Evolutionary conservation across 2,329 filamentous ascomycete species (phyloP).

Genomic region (Epichloe sp.): DNA sequence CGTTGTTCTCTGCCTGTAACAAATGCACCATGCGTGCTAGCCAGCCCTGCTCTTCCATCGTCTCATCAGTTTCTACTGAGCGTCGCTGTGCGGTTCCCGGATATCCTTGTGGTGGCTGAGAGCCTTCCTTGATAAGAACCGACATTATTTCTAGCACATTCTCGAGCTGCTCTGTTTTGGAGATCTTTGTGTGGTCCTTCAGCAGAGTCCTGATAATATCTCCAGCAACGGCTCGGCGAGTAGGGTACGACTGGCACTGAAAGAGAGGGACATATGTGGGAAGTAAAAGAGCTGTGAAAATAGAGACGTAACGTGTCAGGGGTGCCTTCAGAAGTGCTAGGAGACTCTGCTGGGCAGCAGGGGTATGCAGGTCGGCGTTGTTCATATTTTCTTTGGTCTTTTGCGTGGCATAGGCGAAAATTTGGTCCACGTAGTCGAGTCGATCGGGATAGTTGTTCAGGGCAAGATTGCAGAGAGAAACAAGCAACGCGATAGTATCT

Average conservation of each 20-base stretch:
- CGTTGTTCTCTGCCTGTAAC: conserved; percentile 71
- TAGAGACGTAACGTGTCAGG: conserved; percentile 76
- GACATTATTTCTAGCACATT: conserved; percentile 79
- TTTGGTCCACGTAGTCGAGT: conserved; percentile 90
- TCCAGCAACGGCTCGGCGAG: conserved; percentile 77
- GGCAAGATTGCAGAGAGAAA: conserved; percentile 87
- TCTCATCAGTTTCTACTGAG: conserved; percentile 81
- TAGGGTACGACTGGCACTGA: conserved; percentile 85
- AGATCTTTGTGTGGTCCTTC: conserved; percentile 66
- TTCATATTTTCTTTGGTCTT: conserved; percentile 85
- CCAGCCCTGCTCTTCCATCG: conserved; percentile 96
- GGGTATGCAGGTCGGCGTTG: conserved; percentile 87
- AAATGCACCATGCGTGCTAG: conserved; percentile 85
- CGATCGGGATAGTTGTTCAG: conserved; percentile 90
- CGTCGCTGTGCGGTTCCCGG: conserved; percentile 68
- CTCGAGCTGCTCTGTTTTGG: conserved; percentile 66
- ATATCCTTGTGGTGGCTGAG: conserved; percentile 72
- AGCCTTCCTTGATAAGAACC: conserved; percentile 87
- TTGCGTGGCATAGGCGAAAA: conserved; percentile 73
- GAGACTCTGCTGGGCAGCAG: conserved; percentile 75
- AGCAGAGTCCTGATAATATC: conserved; percentile 77
- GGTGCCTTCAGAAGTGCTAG: conserved; percentile 83
- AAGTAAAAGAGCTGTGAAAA: conserved; percentile 90
- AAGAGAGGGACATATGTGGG: conserved; percentile 85
- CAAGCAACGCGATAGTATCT: conserved; percentile 84